Evolutionary conservation across 768 basidiomycete genomes (phyloP), one percentile per base, ranked within the genome.

Genomic region (Epithele typhae): DNA sequence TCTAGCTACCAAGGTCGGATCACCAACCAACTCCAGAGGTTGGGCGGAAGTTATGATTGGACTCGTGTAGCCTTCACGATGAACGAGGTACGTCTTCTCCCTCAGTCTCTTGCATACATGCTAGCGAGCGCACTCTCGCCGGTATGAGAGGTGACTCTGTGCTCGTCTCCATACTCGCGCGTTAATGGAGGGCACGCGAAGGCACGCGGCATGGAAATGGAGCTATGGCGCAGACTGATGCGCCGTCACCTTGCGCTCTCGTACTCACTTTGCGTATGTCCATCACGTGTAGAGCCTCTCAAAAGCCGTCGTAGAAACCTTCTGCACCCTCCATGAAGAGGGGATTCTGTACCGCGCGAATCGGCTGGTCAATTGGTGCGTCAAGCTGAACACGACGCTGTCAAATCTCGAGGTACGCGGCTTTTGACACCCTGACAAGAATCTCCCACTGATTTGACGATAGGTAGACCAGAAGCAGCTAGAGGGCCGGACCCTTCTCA

Each of bases 281-380:
- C n/a, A n/a, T n/a, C n/a, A n/a, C n/a, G n/a, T 46, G 9, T 48
- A 88, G 82, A 70, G 69, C 55, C 78, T 91, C 25, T 90, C 87
- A 37, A 87, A 79, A 68, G 94, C 92, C 25, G 95, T 98, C 27
- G 73, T 82, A 22, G 93, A 97, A 64, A 89, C 81, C 3, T 99
- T 99, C 68, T 94, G 91, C 64, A 75, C 76, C 25, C 69, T 99
- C 25, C 87, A 93, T 56, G 94, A 98, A 63, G 88, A 91, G 25
- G 93, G 94, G 1, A 78, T 90, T 54, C 63, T 99, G 37, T 98
- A 97, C 67, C 88, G 96, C 22, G 94, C 93, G 2, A 98, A 97
- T 60, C 84, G 95, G 19, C 78, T 99, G 36, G 95, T 98, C 49
- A 96, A 98, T 60, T 98, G 96, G 95, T 99, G 96, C 71, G 89